A percentile compares a stretch with the other conserved stretches of the same genome.
Evolutionary conservation across 2,329 filamentous ascomycete species (phyloP).

Genomic region (Trichoderma sp.): DNA sequence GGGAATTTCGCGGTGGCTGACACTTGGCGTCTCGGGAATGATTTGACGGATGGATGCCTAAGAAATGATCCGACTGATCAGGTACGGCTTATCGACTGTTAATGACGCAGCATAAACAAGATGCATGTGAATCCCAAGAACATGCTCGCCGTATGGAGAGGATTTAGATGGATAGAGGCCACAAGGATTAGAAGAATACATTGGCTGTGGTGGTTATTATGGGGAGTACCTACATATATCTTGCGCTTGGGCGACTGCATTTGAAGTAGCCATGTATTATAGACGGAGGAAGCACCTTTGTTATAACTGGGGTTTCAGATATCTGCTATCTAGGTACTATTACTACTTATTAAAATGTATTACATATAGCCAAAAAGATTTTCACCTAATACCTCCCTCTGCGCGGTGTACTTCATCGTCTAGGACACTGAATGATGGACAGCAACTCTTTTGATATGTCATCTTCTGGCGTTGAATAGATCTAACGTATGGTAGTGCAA

Average conservation of each 20-base stretch:
- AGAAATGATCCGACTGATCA: background rate
- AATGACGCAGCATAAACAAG: background rate
- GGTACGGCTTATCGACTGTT: background rate
- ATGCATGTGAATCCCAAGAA: background rate
- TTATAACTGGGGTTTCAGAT: background rate
- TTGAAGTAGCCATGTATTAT: background rate
- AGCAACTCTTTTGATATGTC: background rate
- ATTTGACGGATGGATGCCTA: background rate
- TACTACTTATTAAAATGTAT: too few species aligned
- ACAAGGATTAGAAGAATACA: background rate
- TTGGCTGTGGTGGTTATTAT: background rate
- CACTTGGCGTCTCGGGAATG: background rate
- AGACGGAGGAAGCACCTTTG: background rate
- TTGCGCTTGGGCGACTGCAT: background rate
- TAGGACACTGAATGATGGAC: background rate
- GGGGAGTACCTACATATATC: background rate
- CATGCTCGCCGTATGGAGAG: background rate
- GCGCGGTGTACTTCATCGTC: background rate
- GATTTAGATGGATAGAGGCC: background rate
- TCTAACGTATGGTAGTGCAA: background rate
- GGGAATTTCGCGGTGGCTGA: background rate
- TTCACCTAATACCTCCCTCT: background rate
- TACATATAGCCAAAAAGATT: background rate
- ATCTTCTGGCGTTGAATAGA: background rate
- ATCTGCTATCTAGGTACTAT: background rate